A percentile compares a stretch with the other conserved stretches of the same genome.
Conservation (phyloP, 345 rosid genomes). For the Carallia brachiata region DNA sequence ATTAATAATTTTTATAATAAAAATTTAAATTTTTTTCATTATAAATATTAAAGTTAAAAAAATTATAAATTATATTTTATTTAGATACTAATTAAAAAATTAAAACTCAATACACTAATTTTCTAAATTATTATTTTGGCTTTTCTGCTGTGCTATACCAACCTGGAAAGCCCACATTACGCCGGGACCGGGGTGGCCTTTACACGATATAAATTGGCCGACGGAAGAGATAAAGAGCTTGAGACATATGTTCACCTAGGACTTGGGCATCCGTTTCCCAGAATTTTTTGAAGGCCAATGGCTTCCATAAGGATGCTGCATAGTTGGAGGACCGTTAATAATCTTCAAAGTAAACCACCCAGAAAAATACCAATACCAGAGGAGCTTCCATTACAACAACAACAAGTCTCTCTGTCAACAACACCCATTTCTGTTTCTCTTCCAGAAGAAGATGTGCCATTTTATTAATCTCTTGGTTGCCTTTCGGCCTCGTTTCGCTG, state of each 20-base stretch:
- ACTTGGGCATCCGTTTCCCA: too few species aligned
- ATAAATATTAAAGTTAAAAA: too few species aligned
- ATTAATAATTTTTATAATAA: too few species aligned
- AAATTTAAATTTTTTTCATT: too few species aligned
- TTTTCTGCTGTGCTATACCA: too few species aligned
- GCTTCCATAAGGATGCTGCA: slow-evolving; percentile 35
- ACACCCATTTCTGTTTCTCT: slow-evolving; percentile 30
- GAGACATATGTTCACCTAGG: neutral
- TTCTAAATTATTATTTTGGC: too few species aligned
- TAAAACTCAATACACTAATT: too few species aligned
- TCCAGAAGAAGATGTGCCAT: slow-evolving; percentile 50
- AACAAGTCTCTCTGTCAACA: slow-evolving; percentile 30
- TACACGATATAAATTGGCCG: too few species aligned
- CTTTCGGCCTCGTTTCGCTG: slow-evolving; percentile 38
- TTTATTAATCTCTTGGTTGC: slow-evolving; percentile 45
- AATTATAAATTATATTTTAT: too few species aligned
- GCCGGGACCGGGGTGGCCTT: too few species aligned
- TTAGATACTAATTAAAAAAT: too few species aligned
- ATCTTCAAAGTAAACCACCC: slow-evolving; percentile 13
- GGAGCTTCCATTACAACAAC: slow-evolving; percentile 6
- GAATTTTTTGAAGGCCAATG: slow-evolving; percentile 33
- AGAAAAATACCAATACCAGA: slow-evolving; percentile 12
- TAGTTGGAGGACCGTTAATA: slow-evolving; percentile 24
- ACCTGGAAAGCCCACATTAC: too few species aligned
- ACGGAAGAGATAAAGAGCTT: slow-evolving; percentile 18